phyloP scores from a whole-genome alignment of 2,329 filamentous ascomycete genomes.

The Aspergillus quadrilineatus region DNA sequence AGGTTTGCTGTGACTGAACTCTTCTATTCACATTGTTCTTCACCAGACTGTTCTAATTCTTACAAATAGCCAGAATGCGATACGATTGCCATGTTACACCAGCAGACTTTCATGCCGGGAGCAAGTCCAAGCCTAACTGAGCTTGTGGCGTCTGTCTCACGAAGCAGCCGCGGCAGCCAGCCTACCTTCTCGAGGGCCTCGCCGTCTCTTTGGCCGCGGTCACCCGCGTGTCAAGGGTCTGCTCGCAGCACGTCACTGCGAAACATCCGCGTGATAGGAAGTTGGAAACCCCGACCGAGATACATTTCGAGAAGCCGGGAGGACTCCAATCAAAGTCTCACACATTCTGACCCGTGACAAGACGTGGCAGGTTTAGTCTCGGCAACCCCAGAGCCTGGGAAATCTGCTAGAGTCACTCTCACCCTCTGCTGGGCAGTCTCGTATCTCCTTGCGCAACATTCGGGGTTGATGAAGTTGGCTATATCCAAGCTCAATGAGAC shows the following conservation, averaged over 20 bases:
- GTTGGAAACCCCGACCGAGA: neutral
- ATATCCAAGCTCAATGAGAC: conserved; percentile 2
- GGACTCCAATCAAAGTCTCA: neutral
- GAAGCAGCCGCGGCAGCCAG: neutral
- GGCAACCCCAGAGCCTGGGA: neutral
- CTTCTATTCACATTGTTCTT: neutral
- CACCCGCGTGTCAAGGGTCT: neutral
- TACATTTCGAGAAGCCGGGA: neutral
- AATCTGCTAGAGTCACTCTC: neutral
- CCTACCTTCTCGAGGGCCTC: neutral
- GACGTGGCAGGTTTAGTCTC: neutral
- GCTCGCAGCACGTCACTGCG: neutral
- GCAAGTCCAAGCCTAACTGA: neutral
- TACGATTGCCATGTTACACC: neutral
- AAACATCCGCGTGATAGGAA: neutral
- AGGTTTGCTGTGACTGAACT: neutral
- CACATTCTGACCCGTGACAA: neutral
- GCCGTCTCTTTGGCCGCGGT: neutral
- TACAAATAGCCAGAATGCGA: neutral
- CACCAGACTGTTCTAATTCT: neutral
- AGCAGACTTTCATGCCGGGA: neutral
- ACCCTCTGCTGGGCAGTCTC: neutral
- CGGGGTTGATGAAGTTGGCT: neutral
- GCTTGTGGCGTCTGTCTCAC: neutral
- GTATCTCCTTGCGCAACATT: conserved; percentile 6